These are phyloP conservation scores for Bipolaris zeicola DNA, from an alignment of 2,329 filamentous ascomycete species.

Conservation along the genomic window DNA sequence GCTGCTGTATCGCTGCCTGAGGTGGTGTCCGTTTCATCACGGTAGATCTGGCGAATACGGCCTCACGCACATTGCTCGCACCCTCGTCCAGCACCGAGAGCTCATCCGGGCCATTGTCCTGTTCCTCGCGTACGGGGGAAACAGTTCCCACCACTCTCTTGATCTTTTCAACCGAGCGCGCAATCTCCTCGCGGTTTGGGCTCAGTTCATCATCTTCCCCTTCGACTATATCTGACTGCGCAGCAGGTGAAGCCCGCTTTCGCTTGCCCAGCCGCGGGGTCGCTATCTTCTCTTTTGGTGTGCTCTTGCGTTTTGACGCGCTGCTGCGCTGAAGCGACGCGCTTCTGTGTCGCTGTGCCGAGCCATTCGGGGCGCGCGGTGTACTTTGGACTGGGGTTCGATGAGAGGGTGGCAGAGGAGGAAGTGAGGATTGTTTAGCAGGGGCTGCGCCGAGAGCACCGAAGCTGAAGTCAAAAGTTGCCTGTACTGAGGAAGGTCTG, in stretches of 20 bases:
- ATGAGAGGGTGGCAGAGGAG: slow-evolving; percentile 29
- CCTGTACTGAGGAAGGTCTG: slow-evolving; percentile 56
- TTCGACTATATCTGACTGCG: slow-evolving; percentile 24
- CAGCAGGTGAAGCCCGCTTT: slow-evolving; percentile 36
- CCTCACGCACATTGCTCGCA: slow-evolving; percentile 22
- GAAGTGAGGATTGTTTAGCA: slow-evolving; percentile 35
- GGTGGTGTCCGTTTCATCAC: slow-evolving; percentile 20
- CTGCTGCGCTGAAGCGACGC: slow-evolving; percentile 35
- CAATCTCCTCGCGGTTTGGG: slow-evolving; percentile 33
- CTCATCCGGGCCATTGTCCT: slow-evolving; percentile 36
- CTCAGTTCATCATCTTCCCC: slow-evolving; percentile 43
- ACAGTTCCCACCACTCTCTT: slow-evolving; percentile 30
- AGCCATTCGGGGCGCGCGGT: slow-evolving; percentile 26
- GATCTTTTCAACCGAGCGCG: slow-evolving; percentile 36
- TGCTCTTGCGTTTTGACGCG: slow-evolving; percentile 21
- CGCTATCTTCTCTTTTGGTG: slow-evolving; percentile 22
- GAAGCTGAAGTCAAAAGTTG: slow-evolving; percentile 56
- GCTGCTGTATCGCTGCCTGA: slow-evolving; percentile 14
- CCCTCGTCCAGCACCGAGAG: slow-evolving; percentile 33
- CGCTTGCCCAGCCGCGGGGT: slow-evolving; percentile 44
- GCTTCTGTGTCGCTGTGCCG: slow-evolving; percentile 36
- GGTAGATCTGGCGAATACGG: slow-evolving; percentile 10
- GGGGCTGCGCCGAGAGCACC: slow-evolving; percentile 28
- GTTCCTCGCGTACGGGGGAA: slow-evolving; percentile 33
- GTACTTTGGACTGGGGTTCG: slow-evolving; percentile 34